These are phyloP conservation scores for Acorus calamus DNA, from an alignment of 106 monocot species.

Conservation along the genomic window DNA sequence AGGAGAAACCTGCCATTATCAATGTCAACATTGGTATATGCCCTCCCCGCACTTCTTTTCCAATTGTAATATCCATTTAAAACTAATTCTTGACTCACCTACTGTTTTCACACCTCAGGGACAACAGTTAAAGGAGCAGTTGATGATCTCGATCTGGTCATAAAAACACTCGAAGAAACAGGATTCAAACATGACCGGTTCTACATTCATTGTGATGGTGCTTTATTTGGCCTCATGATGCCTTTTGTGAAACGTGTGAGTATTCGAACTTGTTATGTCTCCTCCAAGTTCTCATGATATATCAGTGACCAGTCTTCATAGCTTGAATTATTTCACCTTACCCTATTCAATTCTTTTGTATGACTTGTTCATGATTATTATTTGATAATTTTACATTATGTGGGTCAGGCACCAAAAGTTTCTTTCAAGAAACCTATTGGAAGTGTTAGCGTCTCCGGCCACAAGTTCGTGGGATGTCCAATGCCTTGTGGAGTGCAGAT, in stretches of 20 bases:
- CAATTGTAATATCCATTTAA: not conserved
- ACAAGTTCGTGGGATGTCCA: slow-evolving; percentile 79
- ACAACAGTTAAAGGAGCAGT: slow-evolving; percentile 80
- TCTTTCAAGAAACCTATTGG: slow-evolving; percentile 56
- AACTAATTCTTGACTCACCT: not conserved
- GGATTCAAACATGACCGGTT: slow-evolving; percentile 67
- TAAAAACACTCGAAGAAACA: slow-evolving; percentile 62
- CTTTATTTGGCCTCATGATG: slow-evolving; percentile 30
- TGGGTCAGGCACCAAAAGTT: slow-evolving; percentile 24
- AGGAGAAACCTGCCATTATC: slow-evolving; percentile 24
- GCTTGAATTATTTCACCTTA: no score
- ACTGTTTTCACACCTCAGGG: slow-evolving; percentile 7
- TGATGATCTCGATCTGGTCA: slow-evolving; percentile 81
- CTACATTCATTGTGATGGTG: slow-evolving; percentile 89
- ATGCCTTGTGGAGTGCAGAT: slow-evolving; percentile 91
- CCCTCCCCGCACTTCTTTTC: not conserved
- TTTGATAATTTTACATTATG: slow-evolving; percentile 5
- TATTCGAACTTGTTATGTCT: not conserved
- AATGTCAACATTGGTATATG: slow-evolving; percentile 28
- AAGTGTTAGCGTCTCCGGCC: slow-evolving; percentile 78
- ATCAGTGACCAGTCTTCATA: no score
- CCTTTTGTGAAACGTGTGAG: slow-evolving; percentile 31
- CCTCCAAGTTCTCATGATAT: no score
- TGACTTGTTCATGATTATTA: not conserved
- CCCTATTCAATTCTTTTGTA: not conserved